Evolutionary conservation across 192 early-diverging fungal species (phyloP).

Genomic region (Coemansia sp.): DNA sequence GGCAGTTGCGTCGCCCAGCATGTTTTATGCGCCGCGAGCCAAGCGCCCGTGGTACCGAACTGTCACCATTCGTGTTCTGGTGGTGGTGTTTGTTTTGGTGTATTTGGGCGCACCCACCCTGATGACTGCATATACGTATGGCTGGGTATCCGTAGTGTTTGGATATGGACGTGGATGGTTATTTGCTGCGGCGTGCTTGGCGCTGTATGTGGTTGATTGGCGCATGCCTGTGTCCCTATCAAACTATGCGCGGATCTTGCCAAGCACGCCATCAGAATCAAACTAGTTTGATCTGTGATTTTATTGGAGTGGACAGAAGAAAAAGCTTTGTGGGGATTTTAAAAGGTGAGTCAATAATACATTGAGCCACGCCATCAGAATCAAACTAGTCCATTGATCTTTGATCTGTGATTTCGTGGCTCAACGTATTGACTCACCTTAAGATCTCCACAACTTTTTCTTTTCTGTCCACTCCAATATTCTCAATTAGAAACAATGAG

Average conservation of each 20-base stretch:
- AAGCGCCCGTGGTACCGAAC: slow-evolving; percentile 2
- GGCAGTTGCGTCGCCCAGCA: slow-evolving; percentile 27
- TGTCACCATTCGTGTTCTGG: neutral
- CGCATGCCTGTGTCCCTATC: neutral
- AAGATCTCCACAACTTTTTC: no score
- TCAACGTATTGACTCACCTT: no score
- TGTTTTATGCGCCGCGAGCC: slow-evolving; percentile 31
- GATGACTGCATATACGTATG: slow-evolving; percentile 49
- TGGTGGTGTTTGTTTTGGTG: slow-evolving; percentile 24
- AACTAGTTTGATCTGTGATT: no score
- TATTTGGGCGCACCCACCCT: slow-evolving; percentile 25
- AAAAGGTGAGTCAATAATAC: no score
- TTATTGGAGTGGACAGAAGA: no score
- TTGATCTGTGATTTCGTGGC: no score
- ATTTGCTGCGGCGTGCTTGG: slow-evolving; percentile 19
- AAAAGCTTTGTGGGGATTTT: no score
- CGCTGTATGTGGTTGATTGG: slow-evolving; percentile 48
- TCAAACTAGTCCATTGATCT: no score
- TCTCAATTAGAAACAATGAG: slow-evolving; percentile 57
- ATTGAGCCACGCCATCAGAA: no score
- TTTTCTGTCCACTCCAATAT: no score
- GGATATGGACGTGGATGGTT: slow-evolving; percentile 47
- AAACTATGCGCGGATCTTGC: neutral
- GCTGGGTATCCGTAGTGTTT: slow-evolving; percentile 24
- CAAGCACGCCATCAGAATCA: neutral